Evolutionary conservation across 768 basidiomycete species (phyloP), one percentile per base, ranked within the genome.

Genomic region (Boletus fagicola): DNA sequence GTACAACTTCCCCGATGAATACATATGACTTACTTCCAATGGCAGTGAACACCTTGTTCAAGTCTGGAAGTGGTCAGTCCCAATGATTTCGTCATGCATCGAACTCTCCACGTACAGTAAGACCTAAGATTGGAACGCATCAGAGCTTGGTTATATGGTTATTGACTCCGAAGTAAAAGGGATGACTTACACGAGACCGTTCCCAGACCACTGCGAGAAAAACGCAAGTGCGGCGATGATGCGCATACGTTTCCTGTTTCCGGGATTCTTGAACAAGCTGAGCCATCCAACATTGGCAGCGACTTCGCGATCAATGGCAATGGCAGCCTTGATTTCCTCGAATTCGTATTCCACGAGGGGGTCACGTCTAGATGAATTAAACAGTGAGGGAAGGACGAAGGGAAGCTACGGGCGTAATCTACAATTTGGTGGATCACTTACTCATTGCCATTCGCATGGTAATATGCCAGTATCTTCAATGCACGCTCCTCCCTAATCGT

Each of bases 1-100:
- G 46, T 39, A 12, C 24, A 31, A 40, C 7, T 12, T 7, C 35
- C 35, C 7, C 31, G 4, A 26, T 13, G 38, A 30, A 22, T 60
- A 24, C 11, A 49, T 20, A n/a, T n/a, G 31, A 10, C 47, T 20
- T 33, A 48, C 47, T 20, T n/a, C 82, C 81, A 46, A 84, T 80
- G 13, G 75, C 72, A 44, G 72, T 69, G 62, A 83, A 77, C 30
- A 84, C 79, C 68, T 80, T 81, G 75, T 78, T 80, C 60, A 83
- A 75, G 67, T 83, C 69, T 74, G 59, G 24, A 15, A 36, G 44
- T 57, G 20, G 42, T 49, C 36, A 43, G 13, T 2, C 44, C 40
- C 11, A 30, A n/a, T 4, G 24, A 42, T 39, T 24, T 39, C 13
- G 16, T 22, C 31, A 15, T 30, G 28, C 16, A 56, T 47, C 11